Evolutionary conservation across 768 basidiomycete genomes (phyloP).

Genomic region (Termitomyces bulborhizus): DNA sequence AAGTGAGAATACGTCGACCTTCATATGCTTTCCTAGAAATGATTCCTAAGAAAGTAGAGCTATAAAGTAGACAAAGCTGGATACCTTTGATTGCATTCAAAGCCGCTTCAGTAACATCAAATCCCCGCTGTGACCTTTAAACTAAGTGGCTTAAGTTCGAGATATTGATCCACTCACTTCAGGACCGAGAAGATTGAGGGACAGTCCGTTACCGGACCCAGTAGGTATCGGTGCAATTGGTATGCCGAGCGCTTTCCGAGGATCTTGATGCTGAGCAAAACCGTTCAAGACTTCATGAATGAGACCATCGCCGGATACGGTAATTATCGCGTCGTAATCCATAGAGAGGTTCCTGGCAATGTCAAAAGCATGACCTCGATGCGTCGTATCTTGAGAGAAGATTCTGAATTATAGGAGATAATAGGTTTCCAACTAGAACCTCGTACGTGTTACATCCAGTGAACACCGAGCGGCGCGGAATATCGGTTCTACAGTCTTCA

Average conservation of each 20-base stretch:
- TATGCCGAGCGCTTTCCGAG: conserved; percentile 53
- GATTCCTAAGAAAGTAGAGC: not conserved
- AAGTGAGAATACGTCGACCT: conserved; percentile 73
- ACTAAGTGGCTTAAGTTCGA: not conserved
- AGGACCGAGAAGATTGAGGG: conserved; percentile 68
- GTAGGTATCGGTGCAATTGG: conserved; percentile 78
- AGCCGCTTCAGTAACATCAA: conserved; percentile 65
- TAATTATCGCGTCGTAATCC: conserved; percentile 64
- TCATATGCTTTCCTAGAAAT: conserved; percentile 58
- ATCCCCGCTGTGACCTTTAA: conserved; percentile 43
- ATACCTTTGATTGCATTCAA: conserved; percentile 79
- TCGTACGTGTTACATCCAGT: conserved; percentile 57
- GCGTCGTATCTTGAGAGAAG: conserved; percentile 49
- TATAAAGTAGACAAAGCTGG: not conserved
- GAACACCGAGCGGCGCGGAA: conserved; percentile 59
- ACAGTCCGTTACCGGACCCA: conserved; percentile 75
- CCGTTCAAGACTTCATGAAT: conserved; percentile 84
- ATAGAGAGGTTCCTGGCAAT: conserved; percentile 52
- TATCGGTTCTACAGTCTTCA: conserved; percentile 62
- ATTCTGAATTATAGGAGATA: not conserved
- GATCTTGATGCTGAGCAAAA: conserved; percentile 58
- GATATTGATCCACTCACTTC: conserved; percentile 32
- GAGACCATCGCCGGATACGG: conserved; percentile 81
- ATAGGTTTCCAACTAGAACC: not conserved
- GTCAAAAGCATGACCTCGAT: conserved; percentile 58